Conservation (phyloP, 495 filamentous ascomycete genomes). For the Penicillium crystallinum region DNA sequence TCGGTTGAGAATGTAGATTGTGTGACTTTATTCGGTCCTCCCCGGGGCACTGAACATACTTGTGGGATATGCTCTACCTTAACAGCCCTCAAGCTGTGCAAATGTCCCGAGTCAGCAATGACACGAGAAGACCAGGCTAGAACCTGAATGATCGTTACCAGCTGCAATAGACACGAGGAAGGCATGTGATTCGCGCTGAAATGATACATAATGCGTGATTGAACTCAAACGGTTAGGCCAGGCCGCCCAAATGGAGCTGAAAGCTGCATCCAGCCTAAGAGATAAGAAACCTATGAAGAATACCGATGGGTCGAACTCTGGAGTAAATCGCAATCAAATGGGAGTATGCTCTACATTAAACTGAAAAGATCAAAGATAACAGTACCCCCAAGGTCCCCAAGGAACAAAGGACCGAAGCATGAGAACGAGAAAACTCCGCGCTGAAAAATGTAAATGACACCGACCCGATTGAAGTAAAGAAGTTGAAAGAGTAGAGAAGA, state of each 20-base stretch:
- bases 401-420: conserved; percentile 5
- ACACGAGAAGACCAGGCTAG: background rate
- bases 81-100: conserved; percentile 5
- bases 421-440: conserved; percentile 23
- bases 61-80: background rate
- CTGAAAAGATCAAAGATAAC: conserved; percentile 1
- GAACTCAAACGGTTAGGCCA: background rate
- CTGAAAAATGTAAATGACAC: conserved; percentile 15
- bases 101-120: conserved; percentile 2
- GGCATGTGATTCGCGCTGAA: background rate
- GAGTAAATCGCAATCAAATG: conserved; percentile 1
- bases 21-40: conserved; percentile 12
- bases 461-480: background rate
- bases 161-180: background rate
- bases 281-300: background rate
- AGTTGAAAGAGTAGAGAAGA: background rate
- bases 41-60: background rate
- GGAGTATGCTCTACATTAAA: conserved; percentile 3
- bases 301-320: background rate
- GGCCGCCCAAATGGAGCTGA: background rate
- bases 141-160: background rate
- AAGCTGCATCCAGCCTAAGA: background rate
- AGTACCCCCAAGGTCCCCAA: background rate
- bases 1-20: background rate
- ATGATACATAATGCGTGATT: background rate